Conservation (phyloP, 2,329 filamentous ascomycete species). For the Fusarium sp. region DNA sequence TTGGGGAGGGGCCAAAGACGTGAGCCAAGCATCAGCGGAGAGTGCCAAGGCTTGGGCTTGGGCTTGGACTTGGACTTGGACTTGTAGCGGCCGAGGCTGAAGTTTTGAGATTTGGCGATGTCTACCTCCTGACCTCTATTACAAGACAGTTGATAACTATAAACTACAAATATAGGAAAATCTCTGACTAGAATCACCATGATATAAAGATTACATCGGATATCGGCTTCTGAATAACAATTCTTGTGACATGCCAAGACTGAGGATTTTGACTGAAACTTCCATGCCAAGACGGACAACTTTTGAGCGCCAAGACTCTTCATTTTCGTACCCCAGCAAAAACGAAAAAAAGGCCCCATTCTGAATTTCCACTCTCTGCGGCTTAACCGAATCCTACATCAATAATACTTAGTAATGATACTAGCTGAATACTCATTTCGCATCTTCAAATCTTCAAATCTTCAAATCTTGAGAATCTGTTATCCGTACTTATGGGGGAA, state of each 20-base stretch:
- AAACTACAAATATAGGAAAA: neutral
- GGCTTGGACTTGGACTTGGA: neutral
- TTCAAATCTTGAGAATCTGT: neutral
- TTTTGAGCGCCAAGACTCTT: conserved; percentile 14
- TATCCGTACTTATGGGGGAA: neutral
- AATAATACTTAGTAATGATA: neutral
- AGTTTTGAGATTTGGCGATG: neutral
- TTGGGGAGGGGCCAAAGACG: conserved; percentile 15
- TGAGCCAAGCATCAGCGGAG: conserved; percentile 32
- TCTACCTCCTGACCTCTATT: neutral
- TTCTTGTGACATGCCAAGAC: conserved; percentile 37
- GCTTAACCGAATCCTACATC: neutral
- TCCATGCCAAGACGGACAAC: conserved; percentile 32
- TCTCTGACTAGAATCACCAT: neutral
- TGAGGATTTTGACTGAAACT: conserved; percentile 16
- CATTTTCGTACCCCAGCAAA: conserved; percentile 8
- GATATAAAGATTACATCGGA: neutral
- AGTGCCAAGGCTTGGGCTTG: conserved; percentile 41
- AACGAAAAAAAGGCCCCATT: neutral
- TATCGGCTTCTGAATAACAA: conserved; percentile 2
- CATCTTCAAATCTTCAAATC: neutral
- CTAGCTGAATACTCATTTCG: neutral
- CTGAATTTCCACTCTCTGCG: neutral
- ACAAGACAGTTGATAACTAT: neutral
- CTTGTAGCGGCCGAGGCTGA: conserved; percentile 20